A percentile compares a stretch with the other conserved stretches of the same genome.
phyloP scores from a whole-genome alignment of 257 asterid genomes.

The Prunella vulgaris region DNA sequence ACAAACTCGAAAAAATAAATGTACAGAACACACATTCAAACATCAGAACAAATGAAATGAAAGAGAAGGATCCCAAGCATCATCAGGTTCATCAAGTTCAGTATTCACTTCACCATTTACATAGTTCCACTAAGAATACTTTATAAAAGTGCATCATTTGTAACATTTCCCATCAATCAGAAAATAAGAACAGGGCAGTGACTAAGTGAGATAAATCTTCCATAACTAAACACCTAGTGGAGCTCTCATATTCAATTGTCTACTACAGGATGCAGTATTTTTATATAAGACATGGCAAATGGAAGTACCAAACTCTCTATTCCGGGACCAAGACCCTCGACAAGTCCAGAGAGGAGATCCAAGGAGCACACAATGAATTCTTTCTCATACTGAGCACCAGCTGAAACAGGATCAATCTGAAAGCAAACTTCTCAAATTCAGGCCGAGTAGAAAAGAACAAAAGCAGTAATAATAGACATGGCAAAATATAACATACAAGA shows the following conservation, averaged over 20 bases:
- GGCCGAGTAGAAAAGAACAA: background rate
- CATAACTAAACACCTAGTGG: background rate
- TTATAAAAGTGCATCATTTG: background rate
- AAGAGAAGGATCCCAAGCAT: background rate
- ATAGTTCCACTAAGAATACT: background rate
- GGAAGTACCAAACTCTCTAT: slow-evolving; percentile 86
- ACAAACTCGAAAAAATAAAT: background rate
- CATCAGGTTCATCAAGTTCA: background rate
- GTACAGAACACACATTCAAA: background rate
- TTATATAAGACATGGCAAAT: slow-evolving; percentile 17
- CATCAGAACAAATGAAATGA: background rate
- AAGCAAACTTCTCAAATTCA: slow-evolving; percentile 26
- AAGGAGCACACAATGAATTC: slow-evolving; percentile 89
- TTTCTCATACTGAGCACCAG: slow-evolving; percentile 84
- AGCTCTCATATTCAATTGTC: slow-evolving; percentile 13
- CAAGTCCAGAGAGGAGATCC: slow-evolving; percentile 98
- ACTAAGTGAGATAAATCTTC: background rate
- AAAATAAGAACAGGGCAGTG: slow-evolving; percentile 29
- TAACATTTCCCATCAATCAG: background rate
- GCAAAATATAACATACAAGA: background rate
- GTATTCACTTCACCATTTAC: background rate
- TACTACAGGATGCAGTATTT: background rate
- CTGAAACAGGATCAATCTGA: slow-evolving; percentile 81
- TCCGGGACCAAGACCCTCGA: slow-evolving; percentile 97
- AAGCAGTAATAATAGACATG: background rate